These are phyloP conservation scores for Penicillium sp. DNA, from an alignment of 2,329 filamentous ascomycete species.

Conservation along the genomic window DNA sequence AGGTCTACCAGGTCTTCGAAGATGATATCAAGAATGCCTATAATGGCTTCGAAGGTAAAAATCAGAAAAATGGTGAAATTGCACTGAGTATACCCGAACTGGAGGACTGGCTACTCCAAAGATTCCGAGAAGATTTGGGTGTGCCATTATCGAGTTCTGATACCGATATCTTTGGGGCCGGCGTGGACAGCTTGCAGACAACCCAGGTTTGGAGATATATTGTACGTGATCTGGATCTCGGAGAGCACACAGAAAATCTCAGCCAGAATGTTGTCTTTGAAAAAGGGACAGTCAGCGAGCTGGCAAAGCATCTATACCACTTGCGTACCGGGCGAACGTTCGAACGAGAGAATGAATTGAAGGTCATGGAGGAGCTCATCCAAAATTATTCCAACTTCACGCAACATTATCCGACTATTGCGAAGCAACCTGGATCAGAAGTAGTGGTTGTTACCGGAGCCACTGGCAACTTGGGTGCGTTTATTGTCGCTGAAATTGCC, in stretches of 20 bases:
- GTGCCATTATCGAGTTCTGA: conserved; percentile 35
- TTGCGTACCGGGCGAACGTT: conserved; percentile 45
- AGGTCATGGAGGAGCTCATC: conserved; percentile 53
- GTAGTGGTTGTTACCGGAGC: conserved; percentile 62
- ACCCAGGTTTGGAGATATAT: conserved; percentile 61
- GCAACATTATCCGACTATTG: conserved; percentile 27
- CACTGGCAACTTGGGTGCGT: conserved; percentile 68
- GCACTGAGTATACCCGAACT: conserved; percentile 18
- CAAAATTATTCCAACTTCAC: conserved; percentile 49
- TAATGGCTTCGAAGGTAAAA: conserved; percentile 46
- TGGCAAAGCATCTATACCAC: conserved; percentile 52
- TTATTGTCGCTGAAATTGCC: conserved; percentile 56
- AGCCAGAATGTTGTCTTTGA: conserved; percentile 66
- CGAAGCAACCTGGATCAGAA: conserved; percentile 30
- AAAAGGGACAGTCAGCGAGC: conserved; percentile 52
- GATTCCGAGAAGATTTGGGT: conserved; percentile 27
- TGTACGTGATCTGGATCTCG: conserved; percentile 55
- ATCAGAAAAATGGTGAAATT: conserved; percentile 30
- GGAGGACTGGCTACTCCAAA: conserved; percentile 51
- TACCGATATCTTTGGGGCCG: conserved; percentile 63
- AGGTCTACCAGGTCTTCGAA: conserved; percentile 55
- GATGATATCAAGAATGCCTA: conserved; percentile 55
- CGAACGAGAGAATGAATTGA: conserved; percentile 45
- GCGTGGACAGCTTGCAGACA: conserved; percentile 64
- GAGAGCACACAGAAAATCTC: conserved; percentile 45